A percentile compares a stretch with the other conserved stretches of the same genome.
Conservation (phyloP, 768 basidiomycete species). For the Dacryopinax spathularia region DNA sequence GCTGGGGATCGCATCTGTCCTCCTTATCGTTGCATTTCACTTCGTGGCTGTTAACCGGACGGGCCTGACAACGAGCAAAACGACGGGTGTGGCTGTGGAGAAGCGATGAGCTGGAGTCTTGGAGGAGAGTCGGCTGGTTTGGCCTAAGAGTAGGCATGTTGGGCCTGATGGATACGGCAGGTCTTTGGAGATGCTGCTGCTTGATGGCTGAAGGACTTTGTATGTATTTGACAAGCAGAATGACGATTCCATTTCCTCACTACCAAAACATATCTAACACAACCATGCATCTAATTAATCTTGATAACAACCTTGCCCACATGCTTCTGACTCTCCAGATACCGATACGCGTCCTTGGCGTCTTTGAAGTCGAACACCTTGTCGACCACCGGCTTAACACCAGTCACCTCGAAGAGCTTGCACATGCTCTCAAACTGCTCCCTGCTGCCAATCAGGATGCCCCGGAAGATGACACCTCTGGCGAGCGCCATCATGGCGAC, state of each 20-base stretch:
- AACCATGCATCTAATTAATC: too few relatives aligned
- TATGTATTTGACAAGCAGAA: too few relatives aligned
- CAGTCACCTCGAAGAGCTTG: constrained; percentile 32
- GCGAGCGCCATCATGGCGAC: constrained; percentile 25
- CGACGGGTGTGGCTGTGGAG: neutral
- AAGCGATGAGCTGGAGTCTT: neutral
- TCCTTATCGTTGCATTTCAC: constrained; percentile 80
- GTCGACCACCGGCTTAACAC: constrained; percentile 39
- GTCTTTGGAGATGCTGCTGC: too few relatives aligned
- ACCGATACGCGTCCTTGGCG: constrained; percentile 37
- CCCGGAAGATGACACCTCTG: constrained; percentile 33
- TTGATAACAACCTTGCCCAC: constrained; percentile 49
- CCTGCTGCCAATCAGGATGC: constrained; percentile 44
- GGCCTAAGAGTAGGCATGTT: too few relatives aligned
- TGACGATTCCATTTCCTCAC: too few relatives aligned
- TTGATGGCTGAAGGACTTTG: too few relatives aligned
- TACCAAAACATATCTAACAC: too few relatives aligned
- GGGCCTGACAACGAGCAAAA: neutral
- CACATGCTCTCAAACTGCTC: constrained; percentile 47
- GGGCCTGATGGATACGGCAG: too few relatives aligned
- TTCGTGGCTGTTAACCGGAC: constrained; percentile 62
- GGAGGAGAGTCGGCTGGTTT: too few relatives aligned
- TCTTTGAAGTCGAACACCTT: constrained; percentile 45
- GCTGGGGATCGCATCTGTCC: constrained; percentile 72
- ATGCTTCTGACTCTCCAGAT: constrained; percentile 41